Percentiles rank a stretch among this genome's conserved stretches.
phyloP scores from a whole-genome alignment of 495 filamentous ascomycete genomes.

The Ascodesmis nigricans region DNA sequence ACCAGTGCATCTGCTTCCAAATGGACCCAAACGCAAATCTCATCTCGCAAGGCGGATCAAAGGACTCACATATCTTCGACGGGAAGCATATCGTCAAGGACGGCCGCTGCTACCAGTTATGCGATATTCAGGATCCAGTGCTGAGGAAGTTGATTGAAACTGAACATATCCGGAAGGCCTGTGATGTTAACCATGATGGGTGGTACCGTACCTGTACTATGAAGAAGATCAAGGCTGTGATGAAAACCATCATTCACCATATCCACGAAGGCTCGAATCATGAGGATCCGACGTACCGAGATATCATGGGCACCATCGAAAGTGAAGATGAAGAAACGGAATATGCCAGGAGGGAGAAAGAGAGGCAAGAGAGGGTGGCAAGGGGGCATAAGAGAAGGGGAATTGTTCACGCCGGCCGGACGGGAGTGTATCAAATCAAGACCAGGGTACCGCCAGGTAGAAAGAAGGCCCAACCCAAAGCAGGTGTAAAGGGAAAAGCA shows the following conservation, averaged over 20 bases:
- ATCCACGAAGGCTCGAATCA: constrained; percentile 26
- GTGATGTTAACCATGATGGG: constrained; percentile 34
- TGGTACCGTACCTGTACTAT: constrained; percentile 63
- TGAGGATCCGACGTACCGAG: constrained; percentile 27
- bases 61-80: constrained; percentile 54
- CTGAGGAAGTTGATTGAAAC: constrained; percentile 32
- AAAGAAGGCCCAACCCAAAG: constrained; percentile 1
- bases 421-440: no score
- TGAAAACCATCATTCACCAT: constrained; percentile 52
- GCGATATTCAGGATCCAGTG: constrained; percentile 69
- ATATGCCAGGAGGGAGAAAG: constrained; percentile 6
- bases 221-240: constrained; percentile 59
- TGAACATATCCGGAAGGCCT: constrained; percentile 25
- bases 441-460: no score
- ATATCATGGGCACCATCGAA: constrained; percentile 1
- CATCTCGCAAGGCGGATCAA: no score
- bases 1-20: constrained; percentile 72
- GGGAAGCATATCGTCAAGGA: constrained; percentile 43
- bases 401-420: no score
- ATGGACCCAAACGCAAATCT: constrained; percentile 26
- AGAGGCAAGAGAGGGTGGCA: constrained; percentile 3
- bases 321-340: constrained; percentile 18
- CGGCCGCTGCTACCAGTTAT: constrained; percentile 79
- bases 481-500: neutral
- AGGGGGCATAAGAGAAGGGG: constrained; percentile 2